Base-by-base conservation (phyloP, 1,284 basidiomycete genomes). In the Trametes polyzona region DNA sequence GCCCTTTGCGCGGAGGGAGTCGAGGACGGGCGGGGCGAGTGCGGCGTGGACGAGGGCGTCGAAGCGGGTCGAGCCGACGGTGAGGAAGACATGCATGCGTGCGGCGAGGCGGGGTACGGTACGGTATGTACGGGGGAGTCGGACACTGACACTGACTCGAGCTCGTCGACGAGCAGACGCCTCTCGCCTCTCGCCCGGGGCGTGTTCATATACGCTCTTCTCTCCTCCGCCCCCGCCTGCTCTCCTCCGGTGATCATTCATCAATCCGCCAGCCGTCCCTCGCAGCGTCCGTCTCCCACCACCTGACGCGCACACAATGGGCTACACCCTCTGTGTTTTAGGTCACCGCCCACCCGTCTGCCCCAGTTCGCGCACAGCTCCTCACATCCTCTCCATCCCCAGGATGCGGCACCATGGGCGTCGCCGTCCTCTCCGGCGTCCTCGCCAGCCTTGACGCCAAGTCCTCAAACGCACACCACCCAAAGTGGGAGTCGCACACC, bases 391-490 rank as follows among this genome's bases (percentile, higher is more conserved):
- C 17, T n/a, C n/a, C n/a, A n/a, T n/a, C 46, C 41, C 50, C 69
- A 93, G 95, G 95, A 82, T 99, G 97, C 75, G 97, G 97, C 56
- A 99, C 97, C 7, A 99, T 99, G 97, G 97, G 97, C 55, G 78
- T 98, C 63, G 95, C 97, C 58, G 85, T 99, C 71, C 84, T 97
- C 44, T 97, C 96, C 27, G 97, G 95, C 52, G 87, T 96, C 37
- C 76, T 96, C 46, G 83, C 88, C 60, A 88, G 89, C 70, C 81
- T 93, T 44, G 79, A 88, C 60, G 73, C 79, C 78, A 77, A 65
- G 66, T 78, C 55, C 69, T 69, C 44, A 51, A 72, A 59, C 35
- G 67, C 64, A 39, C 72, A 47, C 42, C 66, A 62, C 47, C 64
- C 65, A 35, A 88, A 88, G 73, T 92, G 90, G 90, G 90, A 92